Conservation (phyloP, 2,329 filamentous ascomycete genomes). For the Ceratocystis alfenasii region DNA sequence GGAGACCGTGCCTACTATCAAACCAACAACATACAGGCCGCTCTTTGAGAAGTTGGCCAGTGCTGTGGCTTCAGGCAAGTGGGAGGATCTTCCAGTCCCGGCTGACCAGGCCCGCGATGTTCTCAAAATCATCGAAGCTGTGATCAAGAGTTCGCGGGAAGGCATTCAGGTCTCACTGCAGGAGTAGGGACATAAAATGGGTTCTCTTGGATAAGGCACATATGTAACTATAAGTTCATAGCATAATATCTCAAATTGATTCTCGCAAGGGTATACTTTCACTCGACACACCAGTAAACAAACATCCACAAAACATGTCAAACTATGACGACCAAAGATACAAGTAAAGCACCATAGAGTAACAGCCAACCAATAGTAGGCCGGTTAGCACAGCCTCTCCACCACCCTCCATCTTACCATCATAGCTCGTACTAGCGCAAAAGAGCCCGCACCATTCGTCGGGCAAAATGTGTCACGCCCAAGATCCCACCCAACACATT, state of each 20-base stretch:
- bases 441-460: slow-evolving; percentile 11
- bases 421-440: neutral
- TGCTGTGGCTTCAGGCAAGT: slow-evolving; percentile 37
- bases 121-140: slow-evolving; percentile 41
- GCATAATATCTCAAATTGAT: slow-evolving; percentile 4
- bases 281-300: slow-evolving; percentile 6
- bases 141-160: slow-evolving; percentile 39
- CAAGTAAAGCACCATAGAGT: neutral
- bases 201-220: neutral
- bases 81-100: slow-evolving; percentile 42
- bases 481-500: slow-evolving; percentile 19
- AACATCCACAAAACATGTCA: neutral
- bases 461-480: slow-evolving; percentile 15
- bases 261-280: slow-evolving; percentile 20
- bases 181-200: neutral
- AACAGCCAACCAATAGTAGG: neutral
- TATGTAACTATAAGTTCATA: neutral
- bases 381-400: neutral
- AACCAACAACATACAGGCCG: slow-evolving; percentile 54
- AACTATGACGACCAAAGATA: neutral
- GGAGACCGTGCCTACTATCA: slow-evolving; percentile 43
- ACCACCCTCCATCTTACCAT: neutral
- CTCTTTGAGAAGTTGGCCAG: slow-evolving; percentile 49
- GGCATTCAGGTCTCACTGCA: slow-evolving; percentile 33
- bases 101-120: slow-evolving; percentile 43